These are phyloP conservation scores for Wickerhamiella nectarea DNA, from an alignment of 805 yeast genomes.

Conservation along the genomic window DNA sequence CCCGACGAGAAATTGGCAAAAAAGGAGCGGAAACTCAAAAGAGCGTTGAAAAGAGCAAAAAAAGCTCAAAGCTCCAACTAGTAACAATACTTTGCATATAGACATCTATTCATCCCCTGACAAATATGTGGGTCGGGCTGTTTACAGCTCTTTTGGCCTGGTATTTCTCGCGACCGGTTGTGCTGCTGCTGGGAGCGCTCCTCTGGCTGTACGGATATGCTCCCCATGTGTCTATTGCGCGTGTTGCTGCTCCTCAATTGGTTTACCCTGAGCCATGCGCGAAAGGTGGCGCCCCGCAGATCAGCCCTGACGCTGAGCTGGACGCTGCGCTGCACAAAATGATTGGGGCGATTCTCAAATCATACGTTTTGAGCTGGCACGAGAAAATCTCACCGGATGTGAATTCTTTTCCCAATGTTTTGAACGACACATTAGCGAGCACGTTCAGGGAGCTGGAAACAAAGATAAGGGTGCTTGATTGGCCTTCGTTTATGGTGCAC, in stretches of 20 bases:
- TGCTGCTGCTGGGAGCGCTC: not conserved
- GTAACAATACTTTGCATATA: no score
- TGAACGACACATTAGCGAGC: not conserved
- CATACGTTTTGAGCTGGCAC: conserved; percentile 4
- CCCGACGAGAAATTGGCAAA: not conserved
- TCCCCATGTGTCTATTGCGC: not conserved
- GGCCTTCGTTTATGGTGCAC: conserved; percentile 43
- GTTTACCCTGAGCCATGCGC: not conserved
- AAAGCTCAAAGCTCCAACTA: no score
- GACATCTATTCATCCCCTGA: no score
- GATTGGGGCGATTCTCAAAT: not conserved
- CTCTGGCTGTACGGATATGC: not conserved
- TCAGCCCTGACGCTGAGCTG: not conserved
- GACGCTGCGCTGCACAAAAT: not conserved
- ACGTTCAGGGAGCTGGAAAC: not conserved
- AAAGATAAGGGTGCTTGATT: conserved; percentile 30
- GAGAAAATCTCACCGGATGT: conserved; percentile 2
- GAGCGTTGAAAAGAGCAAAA: not conserved
- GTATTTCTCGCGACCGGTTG: not conserved
- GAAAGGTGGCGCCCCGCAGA: not conserved
- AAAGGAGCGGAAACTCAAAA: not conserved
- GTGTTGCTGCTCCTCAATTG: not conserved
- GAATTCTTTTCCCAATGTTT: not conserved
- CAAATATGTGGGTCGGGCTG: not conserved
- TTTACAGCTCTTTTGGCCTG: not conserved